A percentile compares a stretch with the other conserved stretches of the same genome.
These are phyloP conservation scores for Ascochyta fabae DNA, from an alignment of 2,329 filamentous ascomycete species.

Conservation along the genomic window DNA sequence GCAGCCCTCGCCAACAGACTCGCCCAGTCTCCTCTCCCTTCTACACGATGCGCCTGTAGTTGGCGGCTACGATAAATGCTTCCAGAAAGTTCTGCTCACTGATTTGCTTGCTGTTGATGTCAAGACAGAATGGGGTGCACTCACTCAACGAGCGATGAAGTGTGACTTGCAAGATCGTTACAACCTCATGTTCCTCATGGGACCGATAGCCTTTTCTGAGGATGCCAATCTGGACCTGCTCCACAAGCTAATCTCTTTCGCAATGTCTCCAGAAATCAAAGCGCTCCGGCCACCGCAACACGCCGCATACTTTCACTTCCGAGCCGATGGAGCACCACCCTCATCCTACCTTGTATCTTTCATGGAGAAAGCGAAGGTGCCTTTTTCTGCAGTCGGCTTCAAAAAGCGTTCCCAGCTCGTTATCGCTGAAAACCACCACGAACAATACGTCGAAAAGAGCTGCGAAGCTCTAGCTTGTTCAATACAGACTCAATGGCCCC, in stretches of 20 bases:
- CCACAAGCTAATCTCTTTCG: constrained; percentile 55
- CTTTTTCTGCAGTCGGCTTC: constrained; percentile 37
- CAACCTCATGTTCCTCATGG: constrained; percentile 56
- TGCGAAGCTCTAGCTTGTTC: constrained; percentile 50
- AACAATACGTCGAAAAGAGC: constrained; percentile 32
- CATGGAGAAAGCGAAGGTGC: constrained; percentile 36
- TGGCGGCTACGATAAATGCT: constrained; percentile 48
- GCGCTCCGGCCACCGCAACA: constrained; percentile 46
- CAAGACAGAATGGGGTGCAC: constrained; percentile 52
- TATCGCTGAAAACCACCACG: constrained; percentile 33
- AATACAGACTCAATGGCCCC: constrained; percentile 51
- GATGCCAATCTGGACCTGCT: constrained; percentile 52
- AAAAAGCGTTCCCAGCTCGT: constrained; percentile 34
- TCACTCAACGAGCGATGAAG: constrained; percentile 49
- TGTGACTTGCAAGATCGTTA: constrained; percentile 36
- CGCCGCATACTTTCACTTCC: constrained; percentile 44
- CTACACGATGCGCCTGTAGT: constrained; percentile 48
- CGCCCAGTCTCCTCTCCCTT: constrained; percentile 16
- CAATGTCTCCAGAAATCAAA: constrained; percentile 50
- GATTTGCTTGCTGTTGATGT: constrained; percentile 51
- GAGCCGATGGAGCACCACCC: constrained; percentile 35
- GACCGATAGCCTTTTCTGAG: constrained; percentile 52
- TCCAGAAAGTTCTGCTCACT: constrained; percentile 44
- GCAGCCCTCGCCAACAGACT: constrained; percentile 10
- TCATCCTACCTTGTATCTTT: constrained; percentile 8